Percentiles rank a stretch among this genome's conserved stretches.
These are phyloP conservation scores for Seminavis robusta DNA, from an alignment of 108 stramenopile species.

Conservation along the genomic window DNA sequence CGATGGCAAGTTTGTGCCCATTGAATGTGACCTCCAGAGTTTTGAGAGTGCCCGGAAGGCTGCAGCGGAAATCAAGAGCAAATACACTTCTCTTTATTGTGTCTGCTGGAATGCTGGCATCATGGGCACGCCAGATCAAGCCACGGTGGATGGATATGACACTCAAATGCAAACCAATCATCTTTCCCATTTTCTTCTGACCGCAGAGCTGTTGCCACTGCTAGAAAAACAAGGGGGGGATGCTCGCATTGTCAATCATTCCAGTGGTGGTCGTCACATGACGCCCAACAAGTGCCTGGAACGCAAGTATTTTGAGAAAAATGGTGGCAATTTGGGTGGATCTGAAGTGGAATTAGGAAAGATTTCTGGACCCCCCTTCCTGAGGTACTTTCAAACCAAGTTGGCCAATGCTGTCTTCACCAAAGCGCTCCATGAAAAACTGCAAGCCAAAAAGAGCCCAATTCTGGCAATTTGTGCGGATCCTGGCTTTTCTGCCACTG, in stretches of 20 bases:
- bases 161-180: conserved; percentile 53
- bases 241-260: conserved; percentile 48
- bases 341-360: conserved; percentile 3
- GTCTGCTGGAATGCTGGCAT: conserved; percentile 55
- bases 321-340: conserved; percentile 47
- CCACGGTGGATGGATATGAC: conserved; percentile 59
- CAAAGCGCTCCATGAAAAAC: conserved; percentile 32
- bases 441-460: conserved; percentile 14
- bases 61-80: conserved; percentile 18
- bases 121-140: conserved; percentile 36
- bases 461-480: conserved; percentile 12
- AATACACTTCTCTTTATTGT: conserved; percentile 25
- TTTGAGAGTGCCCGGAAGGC: conserved; percentile 36
- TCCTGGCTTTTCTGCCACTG: conserved; percentile 9
- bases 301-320: conserved; percentile 42
- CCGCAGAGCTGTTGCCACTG: conserved; percentile 39
- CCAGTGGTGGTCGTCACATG: conserved; percentile 17
- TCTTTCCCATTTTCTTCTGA: conserved; percentile 57
- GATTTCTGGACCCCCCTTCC: no score
- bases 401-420: conserved; percentile 58
- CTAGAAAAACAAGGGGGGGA: conserved; percentile 31
- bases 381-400: conserved; percentile 58
- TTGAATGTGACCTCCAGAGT: conserved; percentile 41
- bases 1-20: conserved; percentile 21
- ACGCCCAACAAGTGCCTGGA: conserved; percentile 25